Base-by-base conservation (phyloP, 345 rosid species). In the Gossypium sturtianum region DNA sequence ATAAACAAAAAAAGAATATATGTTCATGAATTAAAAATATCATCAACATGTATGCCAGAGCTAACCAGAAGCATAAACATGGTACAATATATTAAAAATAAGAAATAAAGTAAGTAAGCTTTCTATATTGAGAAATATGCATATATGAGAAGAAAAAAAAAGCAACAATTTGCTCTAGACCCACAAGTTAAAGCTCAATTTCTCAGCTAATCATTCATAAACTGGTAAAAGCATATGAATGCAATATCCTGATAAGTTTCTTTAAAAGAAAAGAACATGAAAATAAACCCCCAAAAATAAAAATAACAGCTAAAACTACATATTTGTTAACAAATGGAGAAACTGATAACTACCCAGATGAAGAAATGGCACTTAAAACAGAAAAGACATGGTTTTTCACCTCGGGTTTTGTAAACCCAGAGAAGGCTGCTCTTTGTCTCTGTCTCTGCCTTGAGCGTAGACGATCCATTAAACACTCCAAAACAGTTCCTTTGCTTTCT, bases 391-490 rank as follows among this genome's bases (percentile, higher is more conserved):
- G 22, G 34, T 5, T 44, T 20, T 45, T 22, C 19, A 66, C 70
- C 70, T 66, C 70, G 17, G 54, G 53, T 45, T 45, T 45, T 1
- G 54, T 66, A 66, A 66, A 66, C 22, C 70, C 70, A 45, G 70
- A 66, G 53, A 66, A 66, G 54, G 7, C 34, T 9, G 34, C 19
- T 20, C 19, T 45, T 16, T 65, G 70, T 43, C 70, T 65, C 54
- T 66, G 70, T 66, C 54, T 66, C 19, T 61, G 66, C 34, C 44
- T 29, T 29, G 19, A 54, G 54, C 70, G 70, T 22, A 47, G 70
- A 66, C 54, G 54, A 45, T 66, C 70, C 70, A 66, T 66, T 29
- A 22, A 66, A 66, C 70, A 45, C 53, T 22, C 29, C 70, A 47
- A 66, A 45, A 45, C 1, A 22, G 16, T 62, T 43, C 6, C 22